Percentiles rank a stretch among this genome's conserved stretches.
These are phyloP conservation scores for Begonia peltatifolia DNA, from an alignment of 306 rosid genomes.

Conservation along the genomic window DNA sequence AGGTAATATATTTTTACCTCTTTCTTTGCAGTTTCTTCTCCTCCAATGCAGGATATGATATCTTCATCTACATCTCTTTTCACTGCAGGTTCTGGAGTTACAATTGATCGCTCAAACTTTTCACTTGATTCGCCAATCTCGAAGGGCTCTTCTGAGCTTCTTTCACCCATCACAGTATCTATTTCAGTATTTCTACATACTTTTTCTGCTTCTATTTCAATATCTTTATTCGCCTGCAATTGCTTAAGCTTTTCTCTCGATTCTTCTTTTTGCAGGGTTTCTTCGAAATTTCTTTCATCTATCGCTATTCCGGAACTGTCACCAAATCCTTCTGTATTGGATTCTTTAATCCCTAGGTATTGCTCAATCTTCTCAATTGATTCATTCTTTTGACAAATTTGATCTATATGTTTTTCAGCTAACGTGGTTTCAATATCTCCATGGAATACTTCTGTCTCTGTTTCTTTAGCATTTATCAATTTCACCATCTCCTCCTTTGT, in stretches of 20 bases:
- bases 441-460: too few relatives aligned
- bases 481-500: not conserved
- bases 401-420: not conserved
- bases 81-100: not conserved
- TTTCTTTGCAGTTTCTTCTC: conserved; percentile 3
- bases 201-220: not conserved
- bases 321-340: not conserved
- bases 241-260: not conserved
- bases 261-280: conserved; percentile 5
- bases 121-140: conserved; percentile 4
- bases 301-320: not conserved
- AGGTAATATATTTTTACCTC: conserved; percentile 15
- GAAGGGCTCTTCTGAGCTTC: conserved; percentile 11
- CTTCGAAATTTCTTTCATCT: too few relatives aligned
- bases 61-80: conserved; percentile 10
- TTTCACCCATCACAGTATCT: not conserved
- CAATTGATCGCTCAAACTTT: too few relatives aligned
- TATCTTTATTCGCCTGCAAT: too few relatives aligned
- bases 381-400: not conserved
- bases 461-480: too few relatives aligned
- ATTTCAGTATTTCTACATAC: not conserved
- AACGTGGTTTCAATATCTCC: too few relatives aligned
- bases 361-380: not conserved
- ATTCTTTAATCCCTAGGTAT: not conserved
- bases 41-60: conserved; percentile 3